A percentile compares a stretch with the other conserved stretches of the same genome.
These are phyloP conservation scores for Tritrichomonas musculus DNA, from an alignment of 208 protist genomes.

Conservation along the genomic window DNA sequence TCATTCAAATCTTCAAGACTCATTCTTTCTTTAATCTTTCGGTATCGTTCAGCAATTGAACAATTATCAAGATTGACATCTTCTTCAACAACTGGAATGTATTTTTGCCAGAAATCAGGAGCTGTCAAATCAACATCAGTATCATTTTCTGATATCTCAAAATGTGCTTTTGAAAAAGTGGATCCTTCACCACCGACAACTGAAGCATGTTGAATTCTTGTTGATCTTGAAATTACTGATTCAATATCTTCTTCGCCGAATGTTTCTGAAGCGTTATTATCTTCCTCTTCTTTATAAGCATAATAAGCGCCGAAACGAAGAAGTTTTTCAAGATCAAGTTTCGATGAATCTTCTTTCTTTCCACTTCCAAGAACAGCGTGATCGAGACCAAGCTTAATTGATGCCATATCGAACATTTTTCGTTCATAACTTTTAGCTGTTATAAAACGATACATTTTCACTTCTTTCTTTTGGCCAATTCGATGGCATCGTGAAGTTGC, in stretches of 20 bases:
- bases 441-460: slow-evolving; percentile 83
- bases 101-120: slow-evolving; percentile 18
- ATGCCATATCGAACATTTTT: slow-evolving; percentile 71
- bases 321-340: background rate
- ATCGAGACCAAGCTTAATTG: slow-evolving; percentile 71
- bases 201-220: background rate
- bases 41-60: background rate
- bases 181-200: background rate
- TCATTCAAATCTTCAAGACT: background rate
- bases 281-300: background rate
- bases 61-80: background rate
- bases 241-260: slow-evolving; percentile 14
- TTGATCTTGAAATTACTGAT: background rate
- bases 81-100: background rate
- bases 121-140: background rate
- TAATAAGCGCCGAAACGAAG: background rate
- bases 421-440: slow-evolving; percentile 82
- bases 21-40: background rate
- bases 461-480: slow-evolving; percentile 77
- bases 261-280: background rate
- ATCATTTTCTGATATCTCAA: background rate
- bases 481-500: slow-evolving; percentile 81
- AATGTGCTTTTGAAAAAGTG: background rate
- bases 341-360: no score
- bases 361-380: slow-evolving; percentile 55